A percentile compares a stretch with the other conserved stretches of the same genome.
These are phyloP conservation scores for Penicillium sp. DNA, from an alignment of 2,329 filamentous ascomycete genomes.

Conservation along the genomic window DNA sequence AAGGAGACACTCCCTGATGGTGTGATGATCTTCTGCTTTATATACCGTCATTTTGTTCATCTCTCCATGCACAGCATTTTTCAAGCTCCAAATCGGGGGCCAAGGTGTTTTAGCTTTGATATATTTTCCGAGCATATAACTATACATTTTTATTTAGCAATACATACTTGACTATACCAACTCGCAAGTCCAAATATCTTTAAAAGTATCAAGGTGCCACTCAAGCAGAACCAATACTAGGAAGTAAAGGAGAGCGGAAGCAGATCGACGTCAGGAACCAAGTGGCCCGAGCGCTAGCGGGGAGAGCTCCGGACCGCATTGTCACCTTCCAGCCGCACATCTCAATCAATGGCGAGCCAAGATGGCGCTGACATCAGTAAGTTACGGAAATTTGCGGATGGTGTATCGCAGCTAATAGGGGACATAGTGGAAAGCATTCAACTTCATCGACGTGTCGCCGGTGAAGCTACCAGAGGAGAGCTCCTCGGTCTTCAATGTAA, in stretches of 20 bases:
- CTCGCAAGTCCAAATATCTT: no score
- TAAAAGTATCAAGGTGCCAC: no score
- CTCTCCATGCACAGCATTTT: neutral
- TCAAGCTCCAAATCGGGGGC: neutral
- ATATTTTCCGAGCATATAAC: neutral
- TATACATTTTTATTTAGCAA: neutral
- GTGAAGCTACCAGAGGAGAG: slow-evolving; percentile 78
- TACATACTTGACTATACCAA: neutral
- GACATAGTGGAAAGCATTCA: slow-evolving; percentile 92
- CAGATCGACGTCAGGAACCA: slow-evolving; percentile 12
- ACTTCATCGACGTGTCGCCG: slow-evolving; percentile 95
- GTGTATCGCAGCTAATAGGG: slow-evolving; percentile 1
- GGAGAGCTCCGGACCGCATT: slow-evolving; percentile 22
- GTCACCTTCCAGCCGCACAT: slow-evolving; percentile 17
- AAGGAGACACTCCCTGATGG: neutral
- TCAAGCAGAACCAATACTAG: neutral
- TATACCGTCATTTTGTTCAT: neutral
- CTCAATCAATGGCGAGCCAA: slow-evolving; percentile 35
- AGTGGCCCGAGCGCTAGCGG: slow-evolving; percentile 21
- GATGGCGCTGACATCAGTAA: slow-evolving; percentile 48
- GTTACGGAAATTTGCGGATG: neutral
- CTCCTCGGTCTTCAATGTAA: slow-evolving; percentile 75
- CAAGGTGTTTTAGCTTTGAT: neutral
- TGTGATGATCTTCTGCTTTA: neutral
- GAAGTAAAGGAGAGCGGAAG: neutral